A percentile compares a stretch with the other conserved stretches of the same genome.
Conservation (phyloP, 2,329 filamentous ascomycete species). For the Xylaria sp. region DNA sequence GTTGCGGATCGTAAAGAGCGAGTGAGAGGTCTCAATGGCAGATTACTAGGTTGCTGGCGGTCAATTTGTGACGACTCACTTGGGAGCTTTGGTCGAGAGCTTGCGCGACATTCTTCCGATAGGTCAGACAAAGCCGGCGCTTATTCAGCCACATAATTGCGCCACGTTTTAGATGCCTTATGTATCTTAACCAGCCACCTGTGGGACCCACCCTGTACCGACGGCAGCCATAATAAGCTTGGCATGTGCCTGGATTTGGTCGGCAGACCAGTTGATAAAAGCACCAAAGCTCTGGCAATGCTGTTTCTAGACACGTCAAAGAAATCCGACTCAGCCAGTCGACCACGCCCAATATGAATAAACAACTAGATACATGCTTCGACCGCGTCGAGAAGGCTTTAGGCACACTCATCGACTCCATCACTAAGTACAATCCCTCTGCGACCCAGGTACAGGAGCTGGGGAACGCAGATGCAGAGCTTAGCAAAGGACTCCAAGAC, state of each 20-base stretch:
- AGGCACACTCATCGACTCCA: conserved; percentile 78
- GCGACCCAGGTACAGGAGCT: conserved; percentile 74
- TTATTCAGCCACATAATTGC: conserved; percentile 14
- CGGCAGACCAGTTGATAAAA: too few species aligned
- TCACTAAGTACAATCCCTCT: conserved; percentile 84
- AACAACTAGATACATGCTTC: conserved; percentile 70
- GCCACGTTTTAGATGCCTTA: neutral
- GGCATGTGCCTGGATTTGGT: neutral
- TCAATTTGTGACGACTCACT: conserved; percentile 40
- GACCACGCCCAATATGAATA: conserved; percentile 63
- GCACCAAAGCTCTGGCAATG: neutral
- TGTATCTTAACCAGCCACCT: neutral
- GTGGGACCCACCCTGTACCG: neutral
- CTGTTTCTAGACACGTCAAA: neutral
- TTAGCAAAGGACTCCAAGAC: conserved; percentile 73
- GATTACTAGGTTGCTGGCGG: conserved; percentile 26
- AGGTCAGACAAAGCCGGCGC: conserved; percentile 43
- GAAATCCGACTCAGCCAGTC: neutral
- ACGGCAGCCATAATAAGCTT: neutral
- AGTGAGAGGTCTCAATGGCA: conserved; percentile 42
- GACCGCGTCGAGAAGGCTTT: conserved; percentile 75
- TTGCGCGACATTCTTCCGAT: conserved; percentile 48
- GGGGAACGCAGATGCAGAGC: conserved; percentile 74
- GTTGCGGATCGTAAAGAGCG: conserved; percentile 35
- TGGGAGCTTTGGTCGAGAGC: conserved; percentile 31